These are phyloP conservation scores for Infundibulicybe gibba DNA, from an alignment of 768 basidiomycete species.

Conservation along the genomic window DNA sequence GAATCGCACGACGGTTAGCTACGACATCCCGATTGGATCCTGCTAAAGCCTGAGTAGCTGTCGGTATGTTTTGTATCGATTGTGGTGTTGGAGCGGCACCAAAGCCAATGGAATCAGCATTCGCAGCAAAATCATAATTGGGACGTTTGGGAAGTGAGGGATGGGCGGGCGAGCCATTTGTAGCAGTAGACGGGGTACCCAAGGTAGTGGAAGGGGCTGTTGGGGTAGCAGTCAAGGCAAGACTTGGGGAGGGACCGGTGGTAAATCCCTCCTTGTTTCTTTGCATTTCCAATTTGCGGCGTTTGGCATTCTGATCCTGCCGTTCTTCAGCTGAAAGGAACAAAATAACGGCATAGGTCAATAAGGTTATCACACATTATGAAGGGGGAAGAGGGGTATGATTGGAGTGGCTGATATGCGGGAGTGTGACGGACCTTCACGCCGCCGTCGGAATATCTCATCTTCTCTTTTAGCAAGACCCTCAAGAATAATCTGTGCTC, in stretches of 20 bases:
- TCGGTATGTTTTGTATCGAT: conserved; percentile 52
- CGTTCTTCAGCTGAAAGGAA: conserved; percentile 79
- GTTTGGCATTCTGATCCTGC: conserved; percentile 88
- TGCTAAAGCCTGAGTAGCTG: conserved; percentile 69
- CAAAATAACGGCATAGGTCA: conserved; percentile 20
- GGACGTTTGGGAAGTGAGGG: conserved; percentile 67
- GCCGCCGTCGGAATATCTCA: conserved; percentile 89
- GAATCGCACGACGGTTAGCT: conserved; percentile 83
- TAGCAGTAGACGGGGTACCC: conserved; percentile 14
- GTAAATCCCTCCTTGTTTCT: conserved; percentile 31
- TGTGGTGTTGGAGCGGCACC: conserved; percentile 60
- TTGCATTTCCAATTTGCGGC: conserved; percentile 67
- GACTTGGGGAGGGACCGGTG: conserved; percentile 44
- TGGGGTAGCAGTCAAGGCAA: conserved; percentile 44
- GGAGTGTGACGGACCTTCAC: conserved; percentile 70
- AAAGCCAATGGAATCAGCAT: conserved; percentile 74
- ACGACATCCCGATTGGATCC: conserved; percentile 91
- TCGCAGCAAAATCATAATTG: conserved; percentile 65
- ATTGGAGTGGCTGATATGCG: conserved; percentile 9
- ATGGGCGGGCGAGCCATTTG: conserved; percentile 41
- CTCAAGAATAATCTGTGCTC: conserved; percentile 93
- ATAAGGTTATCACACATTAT: conserved; percentile 17
- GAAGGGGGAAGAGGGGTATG: conserved; percentile 7
- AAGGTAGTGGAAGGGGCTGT: conserved; percentile 30
- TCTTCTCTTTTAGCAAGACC: conserved; percentile 93